Conservation (phyloP, 441 rosid genomes). For the Pelargonium myrrhifolium region DNA sequence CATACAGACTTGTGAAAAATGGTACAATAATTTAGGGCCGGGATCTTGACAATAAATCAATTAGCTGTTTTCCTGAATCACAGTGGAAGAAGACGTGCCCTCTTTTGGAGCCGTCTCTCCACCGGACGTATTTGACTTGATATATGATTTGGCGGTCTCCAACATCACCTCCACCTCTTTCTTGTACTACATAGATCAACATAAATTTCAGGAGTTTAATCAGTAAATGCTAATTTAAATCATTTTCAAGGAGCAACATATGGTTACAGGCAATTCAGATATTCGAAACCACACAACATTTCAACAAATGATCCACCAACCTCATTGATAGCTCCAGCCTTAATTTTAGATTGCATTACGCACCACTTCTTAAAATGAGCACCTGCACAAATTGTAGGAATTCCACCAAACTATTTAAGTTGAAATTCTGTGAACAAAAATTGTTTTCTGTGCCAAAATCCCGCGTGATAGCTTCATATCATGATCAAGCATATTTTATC, state of each 20-base stretch:
- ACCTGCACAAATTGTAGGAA: conserved; percentile 38
- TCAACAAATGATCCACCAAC: conserved; percentile 32
- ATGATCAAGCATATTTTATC: too few relatives aligned
- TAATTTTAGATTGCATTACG: conserved; percentile 96
- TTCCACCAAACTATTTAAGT: not conserved
- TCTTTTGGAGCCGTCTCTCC: conserved; percentile 14
- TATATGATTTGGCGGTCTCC: conserved; percentile 41
- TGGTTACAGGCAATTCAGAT: not conserved
- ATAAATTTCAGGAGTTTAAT: not conserved
- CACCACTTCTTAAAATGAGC: conserved; percentile 99
- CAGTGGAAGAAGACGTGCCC: conserved; percentile 16
- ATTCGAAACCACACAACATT: not conserved
- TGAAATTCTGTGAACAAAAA: not conserved
- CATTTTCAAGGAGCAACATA: not conserved
- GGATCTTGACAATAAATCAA: not conserved
- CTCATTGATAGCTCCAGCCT: conserved; percentile 74
- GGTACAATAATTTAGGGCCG: not conserved
- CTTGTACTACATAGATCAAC: conserved; percentile 51
- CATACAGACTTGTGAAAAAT: too few relatives aligned
- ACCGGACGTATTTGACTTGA: conserved; percentile 30
- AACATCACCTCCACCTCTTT: conserved; percentile 78
- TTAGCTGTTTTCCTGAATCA: conserved; percentile 28
- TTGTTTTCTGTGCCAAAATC: too few relatives aligned
- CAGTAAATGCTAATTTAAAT: not conserved
- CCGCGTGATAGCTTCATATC: too few relatives aligned